Percentiles rank a stretch among this genome's conserved stretches.
Evolutionary conservation across 768 basidiomycete species (phyloP).

Genomic region (Neoboletus subvelutipes): DNA sequence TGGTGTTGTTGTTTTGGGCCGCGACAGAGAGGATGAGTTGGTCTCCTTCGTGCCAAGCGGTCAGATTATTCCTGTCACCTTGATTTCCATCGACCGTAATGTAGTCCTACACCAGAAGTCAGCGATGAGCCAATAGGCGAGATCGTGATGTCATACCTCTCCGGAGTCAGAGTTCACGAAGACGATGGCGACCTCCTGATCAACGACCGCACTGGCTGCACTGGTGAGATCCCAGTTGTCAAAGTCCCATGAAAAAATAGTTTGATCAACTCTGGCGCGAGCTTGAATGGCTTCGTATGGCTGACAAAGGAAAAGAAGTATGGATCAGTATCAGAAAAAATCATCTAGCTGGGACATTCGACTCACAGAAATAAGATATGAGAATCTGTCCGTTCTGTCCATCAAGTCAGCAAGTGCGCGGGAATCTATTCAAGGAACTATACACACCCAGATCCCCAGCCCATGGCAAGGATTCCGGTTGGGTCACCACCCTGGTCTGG

Average conservation of each 20-base stretch:
- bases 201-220: slow-evolving; percentile 48
- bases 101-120: slow-evolving; percentile 39
- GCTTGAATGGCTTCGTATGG: slow-evolving; percentile 81
- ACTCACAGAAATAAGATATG: slow-evolving; percentile 73
- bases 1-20: slow-evolving; percentile 66
- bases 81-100: slow-evolving; percentile 57
- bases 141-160: slow-evolving; percentile 43
- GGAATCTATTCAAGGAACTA: neutral
- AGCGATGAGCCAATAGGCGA: neutral
- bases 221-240: slow-evolving; percentile 62
- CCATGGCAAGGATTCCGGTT: slow-evolving; percentile 81
- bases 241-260: slow-evolving; percentile 64
- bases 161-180: slow-evolving; percentile 85
- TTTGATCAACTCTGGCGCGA: slow-evolving; percentile 65
- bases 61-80: slow-evolving; percentile 38
- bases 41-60: slow-evolving; percentile 38
- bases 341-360: neutral
- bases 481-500: slow-evolving; percentile 55
- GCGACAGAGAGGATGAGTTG: slow-evolving; percentile 56
- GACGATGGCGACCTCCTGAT: slow-evolving; percentile 68
- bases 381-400: slow-evolving; percentile 63
- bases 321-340: neutral
- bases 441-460: slow-evolving; percentile 80
- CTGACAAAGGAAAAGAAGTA: slow-evolving; percentile 27
- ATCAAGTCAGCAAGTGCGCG: neutral